phyloP scores from a whole-genome alignment of 768 basidiomycete genomes.

The Nidula microcarpa region DNA sequence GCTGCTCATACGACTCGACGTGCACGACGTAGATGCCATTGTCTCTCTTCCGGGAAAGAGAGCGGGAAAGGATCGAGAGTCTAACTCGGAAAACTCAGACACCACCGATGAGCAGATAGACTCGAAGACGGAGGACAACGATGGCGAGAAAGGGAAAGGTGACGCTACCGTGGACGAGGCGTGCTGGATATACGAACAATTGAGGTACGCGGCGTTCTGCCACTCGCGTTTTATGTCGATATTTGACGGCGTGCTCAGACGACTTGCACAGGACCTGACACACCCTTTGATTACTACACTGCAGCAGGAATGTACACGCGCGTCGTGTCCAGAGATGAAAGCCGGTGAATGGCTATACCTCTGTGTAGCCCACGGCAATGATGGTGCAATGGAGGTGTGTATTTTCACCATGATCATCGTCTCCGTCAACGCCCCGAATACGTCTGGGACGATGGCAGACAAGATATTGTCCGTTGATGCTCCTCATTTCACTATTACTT shows the following conservation, averaged over 20 bases:
- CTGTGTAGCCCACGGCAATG: slow-evolving; percentile 91
- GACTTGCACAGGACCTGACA: slow-evolving; percentile 83
- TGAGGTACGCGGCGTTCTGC: slow-evolving; percentile 29
- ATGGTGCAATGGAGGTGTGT: slow-evolving; percentile 80
- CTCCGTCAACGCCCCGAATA: no score
- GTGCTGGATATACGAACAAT: slow-evolving; percentile 77
- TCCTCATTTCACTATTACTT: no score
- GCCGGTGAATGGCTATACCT: slow-evolving; percentile 98
- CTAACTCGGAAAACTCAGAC: slow-evolving; percentile 15
- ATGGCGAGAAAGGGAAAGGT: slow-evolving; percentile 29
- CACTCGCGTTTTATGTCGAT: no score
- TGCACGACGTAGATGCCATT: slow-evolving; percentile 84
- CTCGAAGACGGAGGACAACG: slow-evolving; percentile 36
- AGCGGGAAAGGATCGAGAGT: slow-evolving; percentile 2
- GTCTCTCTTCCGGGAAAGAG: slow-evolving; percentile 66
- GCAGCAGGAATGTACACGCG: slow-evolving; percentile 83
- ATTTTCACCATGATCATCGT: neutral
- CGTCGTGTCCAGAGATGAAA: slow-evolving; percentile 95
- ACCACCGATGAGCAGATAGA: slow-evolving; percentile 11
- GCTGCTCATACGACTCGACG: slow-evolving; percentile 78
- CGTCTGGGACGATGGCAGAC: no score
- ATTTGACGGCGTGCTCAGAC: slow-evolving; percentile 36
- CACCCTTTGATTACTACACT: slow-evolving; percentile 82
- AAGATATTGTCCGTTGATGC: no score
- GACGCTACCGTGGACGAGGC: slow-evolving; percentile 72